These are phyloP conservation scores for Claviceps humidiphila DNA, from an alignment of 2,329 filamentous ascomycete genomes.

Conservation along the genomic window DNA sequence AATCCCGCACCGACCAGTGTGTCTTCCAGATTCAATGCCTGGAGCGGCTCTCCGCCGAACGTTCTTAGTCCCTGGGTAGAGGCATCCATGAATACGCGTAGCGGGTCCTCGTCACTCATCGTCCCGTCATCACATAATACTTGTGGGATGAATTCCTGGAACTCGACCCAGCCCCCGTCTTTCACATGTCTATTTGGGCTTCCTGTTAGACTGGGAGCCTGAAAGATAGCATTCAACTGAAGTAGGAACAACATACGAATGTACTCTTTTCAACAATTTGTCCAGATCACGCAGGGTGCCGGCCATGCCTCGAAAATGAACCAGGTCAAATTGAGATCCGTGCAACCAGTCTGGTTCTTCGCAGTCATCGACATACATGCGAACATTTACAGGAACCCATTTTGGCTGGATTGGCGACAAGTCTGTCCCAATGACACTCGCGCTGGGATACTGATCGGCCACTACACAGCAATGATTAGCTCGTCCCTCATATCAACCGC, in stretches of 20 bases:
- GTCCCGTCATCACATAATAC: conserved; percentile 31
- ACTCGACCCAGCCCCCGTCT: conserved; percentile 38
- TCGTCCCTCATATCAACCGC: not conserved
- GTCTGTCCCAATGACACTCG: conserved; percentile 28
- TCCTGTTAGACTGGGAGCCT: conserved; percentile 4
- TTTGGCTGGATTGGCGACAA: conserved; percentile 32
- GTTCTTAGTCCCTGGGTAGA: conserved; percentile 18
- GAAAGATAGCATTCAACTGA: not conserved
- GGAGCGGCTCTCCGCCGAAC: conserved; percentile 27
- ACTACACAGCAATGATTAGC: conserved; percentile 13
- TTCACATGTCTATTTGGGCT: conserved; percentile 21
- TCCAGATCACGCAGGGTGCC: conserved; percentile 36
- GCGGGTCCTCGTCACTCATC: conserved; percentile 26
- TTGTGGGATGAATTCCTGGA: conserved; percentile 30
- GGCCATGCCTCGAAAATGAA: conserved; percentile 38
- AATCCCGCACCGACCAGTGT: conserved; percentile 30
- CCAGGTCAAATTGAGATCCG: conserved; percentile 41
- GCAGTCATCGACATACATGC: conserved; percentile 49
- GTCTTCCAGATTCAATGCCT: conserved; percentile 19
- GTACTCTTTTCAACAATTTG: conserved; percentile 29
- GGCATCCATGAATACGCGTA: conserved; percentile 21
- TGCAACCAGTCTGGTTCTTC: conserved; percentile 42
- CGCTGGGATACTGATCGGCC: conserved; percentile 27
- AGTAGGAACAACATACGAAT: conserved; percentile 13
- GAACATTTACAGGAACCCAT: conserved; percentile 45